Percentiles rank a stretch among this genome's conserved stretches.
These are phyloP conservation scores for Saturnispora serradocipensis DNA, from an alignment of 805 yeast species.

Conservation along the genomic window DNA sequence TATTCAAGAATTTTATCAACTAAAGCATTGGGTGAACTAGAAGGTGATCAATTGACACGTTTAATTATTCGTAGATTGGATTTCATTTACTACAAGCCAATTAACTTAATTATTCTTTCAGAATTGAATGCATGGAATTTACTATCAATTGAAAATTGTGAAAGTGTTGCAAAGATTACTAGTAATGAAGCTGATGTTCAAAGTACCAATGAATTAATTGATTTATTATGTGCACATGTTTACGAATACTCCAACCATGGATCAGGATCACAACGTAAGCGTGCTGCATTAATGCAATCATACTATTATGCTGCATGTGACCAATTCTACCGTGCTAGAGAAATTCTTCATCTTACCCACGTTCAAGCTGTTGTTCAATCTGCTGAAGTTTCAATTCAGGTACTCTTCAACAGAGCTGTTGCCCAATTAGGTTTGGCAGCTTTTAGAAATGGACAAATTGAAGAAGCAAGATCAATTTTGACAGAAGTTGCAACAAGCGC, in stretches of 20 bases:
- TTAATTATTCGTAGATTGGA: conserved; percentile 78
- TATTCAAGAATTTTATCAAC: conserved; percentile 55
- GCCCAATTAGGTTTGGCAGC: conserved; percentile 96
- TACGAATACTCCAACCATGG: conserved; percentile 37
- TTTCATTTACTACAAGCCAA: conserved; percentile 88
- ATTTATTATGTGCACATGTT: conserved; percentile 54
- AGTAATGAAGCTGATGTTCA: conserved; percentile 20
- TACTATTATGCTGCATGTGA: conserved; percentile 89
- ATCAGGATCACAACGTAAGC: conserved; percentile 63
- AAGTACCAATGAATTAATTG: conserved; percentile 47
- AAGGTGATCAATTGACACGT: conserved; percentile 59
- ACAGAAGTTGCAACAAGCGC: conserved; percentile 82
- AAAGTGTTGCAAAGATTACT: conserved; percentile 26
- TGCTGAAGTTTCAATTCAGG: conserved; percentile 81
- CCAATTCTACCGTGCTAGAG: conserved; percentile 77
- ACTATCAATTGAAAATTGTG: conserved; percentile 23
- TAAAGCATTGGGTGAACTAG: conserved; percentile 31
- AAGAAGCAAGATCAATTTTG: conserved; percentile 78
- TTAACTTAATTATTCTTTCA: conserved; percentile 53
- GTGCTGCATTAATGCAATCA: conserved; percentile 76
- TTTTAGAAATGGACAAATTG: conserved; percentile 78
- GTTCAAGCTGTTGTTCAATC: conserved; percentile 74
- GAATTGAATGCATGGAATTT: conserved; percentile 72
- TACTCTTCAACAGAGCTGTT: conserved; percentile 87
- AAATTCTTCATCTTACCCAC: conserved; percentile 78